Percentiles rank a stretch among this genome's conserved stretches.
These are phyloP conservation scores for Silene uniflora DNA, from an alignment of 148 eudicot species.

Conservation along the genomic window DNA sequence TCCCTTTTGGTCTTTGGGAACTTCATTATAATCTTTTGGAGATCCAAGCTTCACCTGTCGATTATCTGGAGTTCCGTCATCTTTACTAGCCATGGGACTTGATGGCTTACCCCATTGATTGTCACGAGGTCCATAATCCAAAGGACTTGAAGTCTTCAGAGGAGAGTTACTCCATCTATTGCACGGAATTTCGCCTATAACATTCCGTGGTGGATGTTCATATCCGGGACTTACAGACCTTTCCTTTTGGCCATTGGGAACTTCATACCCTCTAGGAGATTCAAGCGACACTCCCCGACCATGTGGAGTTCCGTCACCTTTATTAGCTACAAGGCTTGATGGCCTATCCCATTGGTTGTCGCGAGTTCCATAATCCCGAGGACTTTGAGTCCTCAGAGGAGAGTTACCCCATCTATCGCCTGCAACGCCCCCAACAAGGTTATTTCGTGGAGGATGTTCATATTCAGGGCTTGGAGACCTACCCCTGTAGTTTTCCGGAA, in stretches of 20 bases:
- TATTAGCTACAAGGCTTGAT: background rate
- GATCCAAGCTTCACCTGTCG: too few species aligned
- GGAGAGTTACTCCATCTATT: background rate
- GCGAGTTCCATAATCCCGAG: too few species aligned
- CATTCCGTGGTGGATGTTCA: background rate
- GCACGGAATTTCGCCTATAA: background rate
- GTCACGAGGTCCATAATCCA: background rate
- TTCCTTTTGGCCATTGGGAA: background rate
- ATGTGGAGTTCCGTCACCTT: background rate
- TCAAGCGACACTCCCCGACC: background rate
- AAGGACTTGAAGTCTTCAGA: background rate
- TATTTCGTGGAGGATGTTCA: conserved; percentile 18
- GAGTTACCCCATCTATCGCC: background rate
- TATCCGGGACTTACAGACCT: background rate
- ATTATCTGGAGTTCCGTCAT: too few species aligned
- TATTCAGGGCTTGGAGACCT: conserved; percentile 15
- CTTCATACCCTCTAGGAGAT: background rate
- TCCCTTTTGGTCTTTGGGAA: background rate
- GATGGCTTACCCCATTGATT: background rate
- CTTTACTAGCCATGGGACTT: background rate
- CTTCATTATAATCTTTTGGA: background rate
- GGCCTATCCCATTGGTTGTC: too few species aligned
- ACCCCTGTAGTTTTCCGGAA: conserved; percentile 5
- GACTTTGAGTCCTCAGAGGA: background rate
- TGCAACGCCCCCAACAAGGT: background rate